Percentiles rank a stretch among this genome's conserved stretches.
These are phyloP conservation scores for Colletotrichum camelliae DNA, from an alignment of 2,329 filamentous ascomycete genomes.

Conservation along the genomic window DNA sequence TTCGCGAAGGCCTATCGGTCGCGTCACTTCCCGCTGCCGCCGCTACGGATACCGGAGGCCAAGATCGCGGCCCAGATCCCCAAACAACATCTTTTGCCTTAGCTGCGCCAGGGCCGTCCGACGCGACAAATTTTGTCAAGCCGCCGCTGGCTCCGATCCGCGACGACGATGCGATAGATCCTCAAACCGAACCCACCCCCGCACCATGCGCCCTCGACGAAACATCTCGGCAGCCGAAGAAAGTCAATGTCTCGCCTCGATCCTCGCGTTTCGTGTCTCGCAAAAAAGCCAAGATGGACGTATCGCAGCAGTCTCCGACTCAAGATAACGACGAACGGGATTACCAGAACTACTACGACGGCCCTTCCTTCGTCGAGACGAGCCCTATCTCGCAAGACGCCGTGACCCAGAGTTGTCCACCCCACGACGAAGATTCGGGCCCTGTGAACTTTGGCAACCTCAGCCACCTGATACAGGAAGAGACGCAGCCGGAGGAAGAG, in stretches of 20 bases:
- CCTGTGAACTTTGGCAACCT: slow-evolving; percentile 51
- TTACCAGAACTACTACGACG: slow-evolving; percentile 45
- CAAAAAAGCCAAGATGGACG: slow-evolving; percentile 42
- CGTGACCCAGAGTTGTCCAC: slow-evolving; percentile 33
- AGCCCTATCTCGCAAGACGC: slow-evolving; percentile 24
- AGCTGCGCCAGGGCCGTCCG: neutral
- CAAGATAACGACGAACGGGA: slow-evolving; percentile 63
- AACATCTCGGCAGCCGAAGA: neutral
- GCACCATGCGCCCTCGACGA: neutral
- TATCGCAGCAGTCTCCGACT: slow-evolving; percentile 59
- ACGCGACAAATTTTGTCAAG: neutral
- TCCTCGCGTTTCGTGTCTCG: neutral
- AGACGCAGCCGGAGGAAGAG: slow-evolving; percentile 48
- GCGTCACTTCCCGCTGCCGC: slow-evolving; percentile 2
- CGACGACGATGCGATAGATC: slow-evolving; percentile 1
- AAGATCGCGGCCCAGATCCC: neutral
- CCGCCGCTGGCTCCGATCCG: neutral
- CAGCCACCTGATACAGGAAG: slow-evolving; percentile 38
- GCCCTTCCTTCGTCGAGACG: slow-evolving; percentile 10
- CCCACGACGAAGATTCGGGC: slow-evolving; percentile 55
- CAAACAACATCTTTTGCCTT: neutral
- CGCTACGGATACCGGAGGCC: neutral
- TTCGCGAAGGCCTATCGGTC: slow-evolving; percentile 1
- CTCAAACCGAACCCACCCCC: neutral
- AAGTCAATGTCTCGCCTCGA: slow-evolving; percentile 17